Base-by-base conservation (phyloP, 306 rosid genomes). In the Gillenia trifoliata region DNA sequence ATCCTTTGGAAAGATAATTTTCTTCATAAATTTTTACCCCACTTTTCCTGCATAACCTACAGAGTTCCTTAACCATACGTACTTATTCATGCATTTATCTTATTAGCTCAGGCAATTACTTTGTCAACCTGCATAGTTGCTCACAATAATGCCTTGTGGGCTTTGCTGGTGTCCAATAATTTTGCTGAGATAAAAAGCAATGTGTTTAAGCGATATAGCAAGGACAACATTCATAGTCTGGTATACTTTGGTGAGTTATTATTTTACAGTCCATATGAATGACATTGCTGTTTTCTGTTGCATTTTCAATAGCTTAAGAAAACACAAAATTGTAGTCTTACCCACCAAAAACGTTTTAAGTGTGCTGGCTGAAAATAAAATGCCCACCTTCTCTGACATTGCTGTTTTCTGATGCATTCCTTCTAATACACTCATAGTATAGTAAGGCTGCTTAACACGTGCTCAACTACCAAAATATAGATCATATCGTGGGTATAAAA, bases 101-200 rank as follows among this genome's bases (percentile, higher is more conserved):
- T 94, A 77, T 83, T 94, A 92, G 99, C 92, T 88, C 99, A 94
- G 92, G 99, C 99, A 64, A 94, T 94, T 80, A 94, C 99, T 79
- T 80, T 94, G 50, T 94, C 99, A 52, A 94, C 99, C 63, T 92
- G 96, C 82, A 92, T 94, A 52, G 97, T 92, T 75, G 96, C 99
- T 74, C 99, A 92, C 88, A 94, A 94, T 77, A 94, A 94, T 12
- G 97, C 99, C 22, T 75, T 94, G 86, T 86, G 87, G 5, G 99
- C 99, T 74, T 87, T 94, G 83, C 83, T 94, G 90, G 97, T 94
- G 71, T 94, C 99, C 69, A 94, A 94, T 82, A 94, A 94, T 86
- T 94, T 94, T 81, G 89, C 97, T 31, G 99, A 94, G 93, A 94
- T 94, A 62, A 94, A 94, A 82, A 90, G 97, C 89, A 94, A 81